Evolutionary conservation across 164 flowering plant species (phyloP), one percentile per base, ranked within the genome.

Genomic region (Umbellularia californica): DNA sequence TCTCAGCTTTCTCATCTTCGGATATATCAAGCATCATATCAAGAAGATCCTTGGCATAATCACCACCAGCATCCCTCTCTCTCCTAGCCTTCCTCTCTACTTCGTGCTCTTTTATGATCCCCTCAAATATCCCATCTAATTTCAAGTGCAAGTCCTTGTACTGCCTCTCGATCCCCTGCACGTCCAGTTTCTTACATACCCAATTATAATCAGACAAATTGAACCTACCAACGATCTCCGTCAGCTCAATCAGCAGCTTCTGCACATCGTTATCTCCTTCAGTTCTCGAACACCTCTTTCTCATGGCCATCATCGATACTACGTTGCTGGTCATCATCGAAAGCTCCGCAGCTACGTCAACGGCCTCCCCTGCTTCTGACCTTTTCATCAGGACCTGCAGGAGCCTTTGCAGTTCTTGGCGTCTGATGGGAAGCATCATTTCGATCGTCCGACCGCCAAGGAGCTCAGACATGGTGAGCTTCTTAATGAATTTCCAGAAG

Each of bases 401-500:
- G 23, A 89, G 77, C 10, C 35, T 6, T 12, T 28, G 74, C 1
- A 78, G 70, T 64, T 89, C 92, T 22, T 72, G 24, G 0, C 55
- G 64, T 25, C 89, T 71, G 22, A 87, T n/a, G 1, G 83, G 82
- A 0, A 35, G 76, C 6, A 86, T 76, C 5, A 71, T 77, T 20
- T 73, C 68, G 13, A 89, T 81, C 7, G 72, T 81, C 10, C 79
- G 74, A 22, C 72, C 70, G 1, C 91, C 87, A 0, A 89, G 71
- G 28, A 89, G 88, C 79, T 89, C 86, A n/a, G 75, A 66, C 75
- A 78, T 85, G 81, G 83, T 76, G 25, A 89, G 17, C 58, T 88
- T 90, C 74, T 83, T 88, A 72, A 90, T 77, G 79, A 84, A 85
- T 24, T 82, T 87, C 95, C 92, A 89, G 73, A 86, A 88, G 0